Base-by-base conservation (phyloP, 73 alveolate genomes). In the Paramecium sonneborni region DNA sequence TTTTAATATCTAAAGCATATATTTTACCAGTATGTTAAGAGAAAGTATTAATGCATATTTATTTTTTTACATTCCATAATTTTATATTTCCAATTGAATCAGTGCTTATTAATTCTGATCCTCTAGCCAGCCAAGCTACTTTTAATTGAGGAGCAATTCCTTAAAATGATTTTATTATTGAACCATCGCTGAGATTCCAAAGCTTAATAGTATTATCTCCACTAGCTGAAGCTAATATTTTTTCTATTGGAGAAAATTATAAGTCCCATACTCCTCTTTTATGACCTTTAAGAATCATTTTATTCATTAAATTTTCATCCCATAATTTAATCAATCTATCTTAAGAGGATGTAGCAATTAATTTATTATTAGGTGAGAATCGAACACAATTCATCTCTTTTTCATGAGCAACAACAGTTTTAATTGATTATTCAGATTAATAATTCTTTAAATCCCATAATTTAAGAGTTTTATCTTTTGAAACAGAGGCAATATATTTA, bases 211-310 rank as follows among this genome's bases (percentile, higher is more conserved):
- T 84, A 85, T 93, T 95, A 87, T 98, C 99, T 15, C 99, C 98
- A 41, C 98, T 87, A 15, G 99, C 97, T 69, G 99, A 96, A 23
- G 98, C 99, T 20, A 98, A 92, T 37, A 97, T 68, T 93, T 97
- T 97, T 38, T 98, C 99, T 55, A 94, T 92, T 6, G 99, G 99
- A 43, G 98, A 95, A 84, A 97, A 97, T 30, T 94, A 93, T 20
- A 97, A 87, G 92, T 98, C 99, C 98, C 99, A 97, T n/a, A 98
- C 96, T 9, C 99, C 99, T 94, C 98, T 95, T 93, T 98, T 98
- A 89, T 98, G 99, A 5, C 99, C 99, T 38, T 89, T 74, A 52
- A 98, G 92, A 8, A 85, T 76, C 76, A 86, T 85, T 23, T 44
- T 69, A 32, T 52, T 35, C 37, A 46, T 43, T 14, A 94, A 92